Percentiles rank a stretch among this genome's conserved stretches.
Evolutionary conservation across 768 basidiomycete species (phyloP).

Genomic region (Tulasnella sp.): DNA sequence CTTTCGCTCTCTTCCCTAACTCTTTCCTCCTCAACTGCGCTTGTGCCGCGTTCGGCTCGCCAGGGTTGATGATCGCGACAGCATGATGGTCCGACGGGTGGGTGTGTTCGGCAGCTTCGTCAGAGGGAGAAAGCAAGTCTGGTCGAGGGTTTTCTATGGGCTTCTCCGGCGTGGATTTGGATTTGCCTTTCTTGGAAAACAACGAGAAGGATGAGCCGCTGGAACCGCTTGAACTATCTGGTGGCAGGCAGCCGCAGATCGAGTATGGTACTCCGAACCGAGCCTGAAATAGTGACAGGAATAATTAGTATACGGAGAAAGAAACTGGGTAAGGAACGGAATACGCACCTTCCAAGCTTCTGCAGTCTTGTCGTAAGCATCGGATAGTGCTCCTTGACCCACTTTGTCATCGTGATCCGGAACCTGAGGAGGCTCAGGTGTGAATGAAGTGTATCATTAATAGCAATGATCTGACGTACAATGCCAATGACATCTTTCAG

Average conservation of each 20-base stretch:
- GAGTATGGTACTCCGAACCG: slow-evolving; percentile 60
- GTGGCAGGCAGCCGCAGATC: slow-evolving; percentile 62
- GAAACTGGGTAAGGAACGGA: background rate
- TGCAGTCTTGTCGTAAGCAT: slow-evolving; percentile 56
- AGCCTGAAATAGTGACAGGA: slow-evolving; percentile 43
- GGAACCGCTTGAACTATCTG: background rate
- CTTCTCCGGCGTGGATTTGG: background rate
- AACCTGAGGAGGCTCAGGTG: background rate
- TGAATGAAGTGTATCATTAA: too few species aligned
- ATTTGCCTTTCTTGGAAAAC: slow-evolving; percentile 24
- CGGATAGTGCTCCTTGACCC: slow-evolving; percentile 51
- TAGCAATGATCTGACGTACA: too few species aligned
- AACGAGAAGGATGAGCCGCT: background rate
- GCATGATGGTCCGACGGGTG: slow-evolving; percentile 37
- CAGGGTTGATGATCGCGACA: slow-evolving; percentile 31
- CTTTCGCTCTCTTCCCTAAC: too few species aligned
- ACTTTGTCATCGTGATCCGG: slow-evolving; percentile 55
- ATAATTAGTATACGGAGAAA: too few species aligned
- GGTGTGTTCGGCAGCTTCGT: slow-evolving; percentile 35
- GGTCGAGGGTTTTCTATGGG: slow-evolving; percentile 35
- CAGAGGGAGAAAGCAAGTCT: slow-evolving; percentile 33
- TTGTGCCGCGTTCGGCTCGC: background rate
- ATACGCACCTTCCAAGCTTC: slow-evolving; percentile 51
- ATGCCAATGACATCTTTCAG: too few species aligned
- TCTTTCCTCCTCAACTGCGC: too few species aligned